Percentiles rank a stretch among this genome's conserved stretches.
Conservation (phyloP, 441 rosid genomes). For the Corymbia citriodora region DNA sequence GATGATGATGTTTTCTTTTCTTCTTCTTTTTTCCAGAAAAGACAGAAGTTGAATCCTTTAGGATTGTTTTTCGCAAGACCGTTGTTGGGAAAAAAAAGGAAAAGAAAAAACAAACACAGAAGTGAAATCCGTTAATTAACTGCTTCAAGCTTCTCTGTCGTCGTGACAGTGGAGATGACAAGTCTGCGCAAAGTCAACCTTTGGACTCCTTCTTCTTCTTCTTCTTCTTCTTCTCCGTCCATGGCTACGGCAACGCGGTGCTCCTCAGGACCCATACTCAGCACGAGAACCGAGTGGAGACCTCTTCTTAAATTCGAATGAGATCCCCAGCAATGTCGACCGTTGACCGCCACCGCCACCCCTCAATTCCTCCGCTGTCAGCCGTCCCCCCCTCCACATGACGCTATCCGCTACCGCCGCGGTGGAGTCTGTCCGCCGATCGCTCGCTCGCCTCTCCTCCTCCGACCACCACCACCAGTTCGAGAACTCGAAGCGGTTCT, state of each 20-base stretch:
- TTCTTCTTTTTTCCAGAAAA: neutral
- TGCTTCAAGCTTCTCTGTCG: neutral
- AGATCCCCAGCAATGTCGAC: neutral
- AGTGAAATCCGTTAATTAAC: neutral
- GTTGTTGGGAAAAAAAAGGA: neutral
- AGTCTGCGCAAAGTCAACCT: neutral
- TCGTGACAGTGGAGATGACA: neutral
- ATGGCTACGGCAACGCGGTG: neutral
- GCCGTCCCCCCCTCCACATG: neutral
- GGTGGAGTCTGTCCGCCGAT: slow-evolving; percentile 21
- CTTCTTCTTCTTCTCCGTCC: neutral
- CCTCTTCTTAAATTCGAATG: neutral
- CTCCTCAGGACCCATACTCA: neutral
- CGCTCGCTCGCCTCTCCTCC: slow-evolving; percentile 10
- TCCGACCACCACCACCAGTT: slow-evolving; percentile 14
- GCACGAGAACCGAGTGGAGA: neutral
- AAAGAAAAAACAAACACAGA: too few relatives aligned
- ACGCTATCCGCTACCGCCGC: slow-evolving; percentile 5
- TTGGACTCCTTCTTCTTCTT: neutral
- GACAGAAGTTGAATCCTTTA: neutral
- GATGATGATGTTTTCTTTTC: neutral
- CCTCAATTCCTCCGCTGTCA: neutral
- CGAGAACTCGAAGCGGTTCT: neutral
- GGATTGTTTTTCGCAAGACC: neutral
- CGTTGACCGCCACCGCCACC: neutral